Evolutionary conservation across 495 filamentous ascomycete species (phyloP).

Genomic region (Penicillium psychrofluorescens): DNA sequence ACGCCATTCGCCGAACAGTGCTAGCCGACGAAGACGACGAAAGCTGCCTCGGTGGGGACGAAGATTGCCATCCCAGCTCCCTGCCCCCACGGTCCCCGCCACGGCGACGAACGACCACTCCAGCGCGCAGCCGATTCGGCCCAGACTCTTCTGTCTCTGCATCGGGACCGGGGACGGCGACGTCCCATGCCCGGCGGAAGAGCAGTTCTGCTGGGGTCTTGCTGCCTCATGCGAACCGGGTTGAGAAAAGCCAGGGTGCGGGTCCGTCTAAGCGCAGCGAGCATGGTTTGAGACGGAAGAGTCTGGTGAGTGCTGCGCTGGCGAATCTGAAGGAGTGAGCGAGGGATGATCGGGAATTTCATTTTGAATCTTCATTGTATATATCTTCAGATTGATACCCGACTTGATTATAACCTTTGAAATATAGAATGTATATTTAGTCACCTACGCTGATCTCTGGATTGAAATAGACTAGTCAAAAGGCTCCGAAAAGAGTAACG

Average conservation of each 20-base stretch:
- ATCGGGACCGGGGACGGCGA: no score
- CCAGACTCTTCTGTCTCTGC: neutral
- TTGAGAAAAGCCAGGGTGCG: constrained; percentile 34
- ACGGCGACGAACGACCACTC: constrained; percentile 17
- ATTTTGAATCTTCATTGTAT: constrained; percentile 8
- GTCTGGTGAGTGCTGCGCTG: constrained; percentile 38
- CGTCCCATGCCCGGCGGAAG: constrained; percentile 14
- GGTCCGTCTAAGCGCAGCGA: constrained; percentile 33
- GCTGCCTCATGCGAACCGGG: constrained; percentile 17
- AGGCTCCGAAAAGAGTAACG: no score
- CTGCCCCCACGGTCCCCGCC: constrained; percentile 31
- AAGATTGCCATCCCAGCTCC: constrained; percentile 36
- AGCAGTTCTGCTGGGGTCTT: constrained; percentile 16
- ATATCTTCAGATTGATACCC: constrained; percentile 17
- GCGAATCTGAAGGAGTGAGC: constrained; percentile 33
- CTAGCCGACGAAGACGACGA: constrained; percentile 13
- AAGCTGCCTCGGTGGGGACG: constrained; percentile 17
- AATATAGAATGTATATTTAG: no score
- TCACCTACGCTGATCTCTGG: no score
- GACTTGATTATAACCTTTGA: neutral
- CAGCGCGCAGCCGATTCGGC: constrained; percentile 24
- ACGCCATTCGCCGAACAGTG: constrained; percentile 29
- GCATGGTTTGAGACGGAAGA: constrained; percentile 34
- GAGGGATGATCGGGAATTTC: neutral
- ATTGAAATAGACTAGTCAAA: no score